A percentile compares a stretch with the other conserved stretches of the same genome.
Evolutionary conservation across 2,329 filamentous ascomycete genomes (phyloP).

Genomic region (Ophiostoma himal-ulmi): DNA sequence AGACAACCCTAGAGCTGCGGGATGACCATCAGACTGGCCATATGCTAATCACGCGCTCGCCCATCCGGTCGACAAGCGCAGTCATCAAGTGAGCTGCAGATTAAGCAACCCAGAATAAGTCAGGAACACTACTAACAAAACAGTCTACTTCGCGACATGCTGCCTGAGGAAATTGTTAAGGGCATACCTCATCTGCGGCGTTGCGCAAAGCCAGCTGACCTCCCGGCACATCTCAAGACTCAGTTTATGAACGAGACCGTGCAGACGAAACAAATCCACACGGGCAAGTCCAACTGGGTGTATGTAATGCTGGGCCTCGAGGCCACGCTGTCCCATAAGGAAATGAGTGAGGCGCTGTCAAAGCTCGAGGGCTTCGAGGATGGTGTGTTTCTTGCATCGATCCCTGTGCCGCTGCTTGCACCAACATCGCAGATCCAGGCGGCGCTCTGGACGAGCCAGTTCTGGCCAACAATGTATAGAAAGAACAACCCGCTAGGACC

Average conservation of each 20-base stretch:
- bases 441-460: slow-evolving; percentile 64
- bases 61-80: slow-evolving; percentile 64
- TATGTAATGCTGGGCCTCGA: slow-evolving; percentile 52
- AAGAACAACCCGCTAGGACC: slow-evolving; percentile 83
- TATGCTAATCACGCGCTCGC: slow-evolving; percentile 66
- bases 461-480: slow-evolving; percentile 81
- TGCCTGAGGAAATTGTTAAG: slow-evolving; percentile 57
- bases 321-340: slow-evolving; percentile 47
- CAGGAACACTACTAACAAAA: slow-evolving; percentile 1
- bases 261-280: slow-evolving; percentile 51
- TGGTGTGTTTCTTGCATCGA: slow-evolving; percentile 51
- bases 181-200: slow-evolving; percentile 66
- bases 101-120: background rate
- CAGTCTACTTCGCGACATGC: slow-evolving; percentile 51
- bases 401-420: slow-evolving; percentile 65
- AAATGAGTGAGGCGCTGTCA: slow-evolving; percentile 46
- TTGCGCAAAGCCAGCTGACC: slow-evolving; percentile 64
- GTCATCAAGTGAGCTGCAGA: slow-evolving; percentile 61
- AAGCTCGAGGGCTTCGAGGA: slow-evolving; percentile 47
- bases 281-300: slow-evolving; percentile 55
- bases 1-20: slow-evolving; percentile 58
- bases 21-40: slow-evolving; percentile 54
- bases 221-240: slow-evolving; percentile 60
- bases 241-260: slow-evolving; percentile 55
- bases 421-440: slow-evolving; percentile 73